Evolutionary conservation across 2,329 filamentous ascomycete species (phyloP).

Genomic region (Thermothelomyces thermophilus): DNA sequence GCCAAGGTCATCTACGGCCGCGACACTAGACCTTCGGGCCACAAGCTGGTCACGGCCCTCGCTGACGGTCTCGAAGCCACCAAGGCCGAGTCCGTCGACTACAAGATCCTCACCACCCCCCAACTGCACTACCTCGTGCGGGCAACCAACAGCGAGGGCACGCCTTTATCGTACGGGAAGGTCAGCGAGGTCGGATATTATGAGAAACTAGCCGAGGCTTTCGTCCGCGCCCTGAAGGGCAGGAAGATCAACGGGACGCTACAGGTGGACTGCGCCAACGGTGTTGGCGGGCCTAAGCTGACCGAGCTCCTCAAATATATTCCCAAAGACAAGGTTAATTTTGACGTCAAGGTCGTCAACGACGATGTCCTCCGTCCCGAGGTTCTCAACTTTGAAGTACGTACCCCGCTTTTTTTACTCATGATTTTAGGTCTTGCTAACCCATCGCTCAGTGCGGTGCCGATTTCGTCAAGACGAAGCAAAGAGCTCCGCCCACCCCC

Average conservation of each 20-base stretch:
- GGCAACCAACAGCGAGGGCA: slow-evolving; percentile 87
- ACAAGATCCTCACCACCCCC: slow-evolving; percentile 90
- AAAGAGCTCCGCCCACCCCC: slow-evolving; percentile 77
- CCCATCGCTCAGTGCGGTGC: slow-evolving; percentile 64
- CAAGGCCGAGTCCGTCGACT: slow-evolving; percentile 69
- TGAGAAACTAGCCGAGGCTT: slow-evolving; percentile 79
- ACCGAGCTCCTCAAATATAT: slow-evolving; percentile 79
- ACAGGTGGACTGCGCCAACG: slow-evolving; percentile 92
- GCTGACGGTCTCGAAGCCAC: slow-evolving; percentile 73
- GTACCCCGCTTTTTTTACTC: slow-evolving; percentile 24
- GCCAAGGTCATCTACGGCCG: slow-evolving; percentile 83
- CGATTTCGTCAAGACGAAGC: slow-evolving; percentile 95
- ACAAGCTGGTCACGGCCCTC: slow-evolving; percentile 71
- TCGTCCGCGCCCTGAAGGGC: slow-evolving; percentile 73
- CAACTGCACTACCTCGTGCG: slow-evolving; percentile 95
- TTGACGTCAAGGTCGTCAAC: slow-evolving; percentile 84
- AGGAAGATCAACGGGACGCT: slow-evolving; percentile 67
- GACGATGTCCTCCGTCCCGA: slow-evolving; percentile 89
- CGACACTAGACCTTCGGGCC: slow-evolving; percentile 89
- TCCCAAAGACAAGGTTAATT: slow-evolving; percentile 58
- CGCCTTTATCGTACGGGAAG: slow-evolving; percentile 79
- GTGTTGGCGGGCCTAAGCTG: slow-evolving; percentile 89
- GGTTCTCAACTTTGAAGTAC: slow-evolving; percentile 78
- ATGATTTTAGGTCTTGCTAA: slow-evolving; percentile 16
- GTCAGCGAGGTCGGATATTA: slow-evolving; percentile 91